Percentiles rank a stretch among this genome's conserved stretches.
phyloP scores from a whole-genome alignment of 805 yeast species.

The Kodamaea neixiangensis region DNA sequence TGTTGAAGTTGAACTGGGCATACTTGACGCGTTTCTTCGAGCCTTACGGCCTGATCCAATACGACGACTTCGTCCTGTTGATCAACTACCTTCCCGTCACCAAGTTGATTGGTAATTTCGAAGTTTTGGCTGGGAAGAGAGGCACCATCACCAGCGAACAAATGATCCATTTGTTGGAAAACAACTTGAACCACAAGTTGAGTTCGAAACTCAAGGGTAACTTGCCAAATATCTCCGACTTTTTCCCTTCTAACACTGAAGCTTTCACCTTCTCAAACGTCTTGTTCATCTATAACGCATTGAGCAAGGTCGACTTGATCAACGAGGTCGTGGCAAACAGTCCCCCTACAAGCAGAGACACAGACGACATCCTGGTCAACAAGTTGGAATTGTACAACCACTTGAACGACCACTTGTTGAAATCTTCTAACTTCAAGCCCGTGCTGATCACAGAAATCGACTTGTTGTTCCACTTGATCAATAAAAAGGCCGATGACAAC shows the following conservation, averaged over 20 bases:
- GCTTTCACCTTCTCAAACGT: slow-evolving; percentile 40
- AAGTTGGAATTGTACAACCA: slow-evolving; percentile 42
- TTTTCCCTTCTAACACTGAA: slow-evolving; percentile 27
- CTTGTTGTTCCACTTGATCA: slow-evolving; percentile 42
- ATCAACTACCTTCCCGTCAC: slow-evolving; percentile 47
- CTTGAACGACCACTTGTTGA: slow-evolving; percentile 45
- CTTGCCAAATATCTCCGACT: slow-evolving; percentile 37
- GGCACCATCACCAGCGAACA: slow-evolving; percentile 34
- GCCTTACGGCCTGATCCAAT: slow-evolving; percentile 40
- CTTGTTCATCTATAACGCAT: slow-evolving; percentile 40
- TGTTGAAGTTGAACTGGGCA: slow-evolving; percentile 44
- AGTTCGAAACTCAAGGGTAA: slow-evolving; percentile 38
- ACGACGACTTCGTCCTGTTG: slow-evolving; percentile 40
- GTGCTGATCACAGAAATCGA: slow-evolving; percentile 41
- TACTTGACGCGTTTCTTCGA: slow-evolving; percentile 43
- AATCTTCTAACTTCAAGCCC: slow-evolving; percentile 45
- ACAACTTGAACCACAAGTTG: slow-evolving; percentile 44
- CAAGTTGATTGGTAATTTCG: slow-evolving; percentile 45
- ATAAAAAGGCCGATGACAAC: slow-evolving; percentile 35
- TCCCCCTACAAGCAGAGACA: slow-evolving; percentile 45
- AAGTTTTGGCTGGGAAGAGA: slow-evolving; percentile 34
- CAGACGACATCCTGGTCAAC: slow-evolving; percentile 42
- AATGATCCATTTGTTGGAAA: slow-evolving; percentile 33
- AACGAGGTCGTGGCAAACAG: slow-evolving; percentile 49
- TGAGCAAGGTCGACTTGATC: slow-evolving; percentile 44